Conservation (phyloP, 345 rosid genomes). For the Atalantia buxifolia region DNA sequence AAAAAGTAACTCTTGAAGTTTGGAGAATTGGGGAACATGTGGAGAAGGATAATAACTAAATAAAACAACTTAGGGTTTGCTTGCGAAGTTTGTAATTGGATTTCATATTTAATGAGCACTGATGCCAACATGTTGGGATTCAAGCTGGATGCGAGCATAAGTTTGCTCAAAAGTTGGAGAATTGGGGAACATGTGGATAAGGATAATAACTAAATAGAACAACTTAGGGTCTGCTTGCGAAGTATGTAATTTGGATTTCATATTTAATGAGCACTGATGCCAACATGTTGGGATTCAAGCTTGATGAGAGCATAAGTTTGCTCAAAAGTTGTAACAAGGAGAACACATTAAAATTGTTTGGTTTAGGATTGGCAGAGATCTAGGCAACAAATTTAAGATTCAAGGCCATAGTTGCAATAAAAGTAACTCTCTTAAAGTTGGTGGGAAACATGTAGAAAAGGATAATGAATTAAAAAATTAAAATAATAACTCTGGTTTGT, state of each 20-base stretch:
- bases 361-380: neutral
- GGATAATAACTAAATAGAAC: neutral
- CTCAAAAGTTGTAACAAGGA: neutral
- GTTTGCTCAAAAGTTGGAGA: neutral
- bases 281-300: neutral
- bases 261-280: neutral
- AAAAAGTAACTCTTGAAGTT: too few relatives aligned
- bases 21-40: too few relatives aligned
- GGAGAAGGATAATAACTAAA: too few relatives aligned
- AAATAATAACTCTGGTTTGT: neutral
- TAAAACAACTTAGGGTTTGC: neutral
- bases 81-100: neutral
- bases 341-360: neutral
- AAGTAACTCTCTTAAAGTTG: neutral
- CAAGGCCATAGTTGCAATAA: neutral
- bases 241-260: neutral
- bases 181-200: too few relatives aligned
- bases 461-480: neutral
- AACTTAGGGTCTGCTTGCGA: neutral
- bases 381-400: neutral
- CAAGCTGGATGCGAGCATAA: neutral
- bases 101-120: neutral
- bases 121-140: neutral
- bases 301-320: too few relatives aligned
- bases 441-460: neutral